Conservation (phyloP, 2,329 filamentous ascomycete genomes). For the Lachnellula hyalina region DNA sequence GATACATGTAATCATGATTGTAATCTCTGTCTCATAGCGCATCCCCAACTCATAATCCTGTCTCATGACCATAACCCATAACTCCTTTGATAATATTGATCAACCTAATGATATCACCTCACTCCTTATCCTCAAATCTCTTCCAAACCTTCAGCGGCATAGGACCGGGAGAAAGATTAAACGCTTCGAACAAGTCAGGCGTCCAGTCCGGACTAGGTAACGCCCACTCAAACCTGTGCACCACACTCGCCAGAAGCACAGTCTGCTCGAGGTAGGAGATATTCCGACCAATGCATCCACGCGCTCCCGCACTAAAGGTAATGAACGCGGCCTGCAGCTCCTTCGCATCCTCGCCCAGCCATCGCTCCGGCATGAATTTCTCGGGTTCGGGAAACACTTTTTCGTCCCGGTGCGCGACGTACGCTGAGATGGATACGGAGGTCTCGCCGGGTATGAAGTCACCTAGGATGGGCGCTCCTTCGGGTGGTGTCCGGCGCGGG, state of each 20-base stretch:
- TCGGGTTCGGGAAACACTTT: slow-evolving; percentile 35
- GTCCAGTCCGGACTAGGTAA: slow-evolving; percentile 30
- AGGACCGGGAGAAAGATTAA: slow-evolving; percentile 24
- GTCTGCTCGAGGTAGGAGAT: slow-evolving; percentile 43
- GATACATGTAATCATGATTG: no score
- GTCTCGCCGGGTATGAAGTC: slow-evolving; percentile 42
- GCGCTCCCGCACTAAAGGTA: slow-evolving; percentile 36
- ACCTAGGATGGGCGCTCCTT: slow-evolving; percentile 39
- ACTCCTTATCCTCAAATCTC: slow-evolving; percentile 2
- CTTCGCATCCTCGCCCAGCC: slow-evolving; percentile 37
- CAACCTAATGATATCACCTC: no score
- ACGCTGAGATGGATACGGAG: slow-evolving; percentile 39
- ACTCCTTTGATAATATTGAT: no score
- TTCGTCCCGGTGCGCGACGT: slow-evolving; percentile 36
- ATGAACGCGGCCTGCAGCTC: slow-evolving; percentile 36
- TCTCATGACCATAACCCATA: no score
- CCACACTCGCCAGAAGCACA: slow-evolving; percentile 37
- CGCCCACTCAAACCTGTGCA: slow-evolving; percentile 40
- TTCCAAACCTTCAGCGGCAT: slow-evolving; percentile 29
- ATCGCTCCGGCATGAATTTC: slow-evolving; percentile 37
- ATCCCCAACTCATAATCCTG: no score
- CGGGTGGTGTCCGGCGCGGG: slow-evolving; percentile 39
- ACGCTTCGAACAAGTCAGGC: slow-evolving; percentile 21
- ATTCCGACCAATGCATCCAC: slow-evolving; percentile 38
- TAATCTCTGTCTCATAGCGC: no score